Base-by-base conservation (phyloP, 306 rosid species). In the Cucumis melo region DNA sequence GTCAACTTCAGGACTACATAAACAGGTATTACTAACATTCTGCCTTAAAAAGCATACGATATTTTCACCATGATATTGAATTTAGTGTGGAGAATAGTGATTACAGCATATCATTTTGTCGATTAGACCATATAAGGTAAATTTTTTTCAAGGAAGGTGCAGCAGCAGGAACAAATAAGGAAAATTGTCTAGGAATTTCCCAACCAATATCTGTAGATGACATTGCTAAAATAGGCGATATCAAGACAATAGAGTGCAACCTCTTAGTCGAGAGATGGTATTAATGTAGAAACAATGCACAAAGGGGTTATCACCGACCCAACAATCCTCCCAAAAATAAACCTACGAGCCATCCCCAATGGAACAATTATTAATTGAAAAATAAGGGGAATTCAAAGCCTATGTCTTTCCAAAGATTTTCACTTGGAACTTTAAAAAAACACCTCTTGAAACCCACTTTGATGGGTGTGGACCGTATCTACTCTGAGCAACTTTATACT, bases 1-100 rank as follows among this genome's bases (percentile, higher is more conserved):
- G 68, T 81, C 88, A 90, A 84, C 92, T 93, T 85, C 97, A 90
- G 76, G 97, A 91, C 76, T 91, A 96, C 70, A 82, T 88, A 79
- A 91, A 83, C 91, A 90, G 98, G 96, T 93, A 93, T 85, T 82
- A 84, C 80, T 81, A 76, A 80, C 70, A 87, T 85, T 79, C 60
- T 59, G 41, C 77, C 76, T 82, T 80, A 60, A 80, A 64, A 68
- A 79, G 81, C 82, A 61, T 15, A 71, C 41, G 48, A 70, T 64
- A 75, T 56, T 82, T 67, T 66, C 58, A 67, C 57, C 68, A n/a
- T 8, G 68, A 71, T 55, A 16, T 76, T 86, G 70, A 36, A 6
- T 50, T 78, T 32, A 70, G 36, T 14, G 67, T 55, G 36, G 77
- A 73, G 29, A 73, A 29, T 73, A 42, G 36, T 48, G 59, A 14